Base-by-base conservation (phyloP, 345 rosid species). In the Schrenkiella parvula region DNA sequence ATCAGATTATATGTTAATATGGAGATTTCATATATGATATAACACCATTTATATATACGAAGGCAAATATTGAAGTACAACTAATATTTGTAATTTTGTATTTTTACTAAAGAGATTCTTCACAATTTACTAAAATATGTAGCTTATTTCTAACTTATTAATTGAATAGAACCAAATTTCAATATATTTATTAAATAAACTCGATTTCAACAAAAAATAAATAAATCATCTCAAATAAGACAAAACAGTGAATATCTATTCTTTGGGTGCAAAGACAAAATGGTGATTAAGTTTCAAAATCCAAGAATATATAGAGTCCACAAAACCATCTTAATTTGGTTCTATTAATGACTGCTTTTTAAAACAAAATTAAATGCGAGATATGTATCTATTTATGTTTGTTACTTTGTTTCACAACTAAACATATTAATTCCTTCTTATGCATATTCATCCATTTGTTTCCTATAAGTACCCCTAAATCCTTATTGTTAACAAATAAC, bases 331-430 rank as follows among this genome's bases (percentile, higher is more conserved):
- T 64, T 18, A 35, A 15, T 35, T 10, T 59, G 58, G 48, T 59
- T 73, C 14, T 65, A 56, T n/a, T 5, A 38, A 13, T 55, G 58
- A 58, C 5, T 55, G 17, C 1, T 35, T 37, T 64, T n/a, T 3
- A 0, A 10, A 12, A 0, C 0, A 35, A 65, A 37, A 13, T n/a
- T 1, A 7, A 47, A 47, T n/a, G n/a, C n/a, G n/a, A n/a, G n/a
- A n/a, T n/a, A 57, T 21, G 38, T 50, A 67, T 59, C 55, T 67
- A 50, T 61, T 29, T 67, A 38, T 74, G 61, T 74, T 47, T 11
- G 6, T 67, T 58, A 66, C 37, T 7, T 59, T 29, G 29, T 39
- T 54, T 62, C 14, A 18, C 8, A 19, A 48, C 29, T 29, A 74
- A 66, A 59, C 78, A 48, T 58, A 67, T 28, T 23, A 38, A 41